These are phyloP conservation scores for Pseudomassariella vexata DNA, from an alignment of 2,329 filamentous ascomycete species.

Conservation along the genomic window DNA sequence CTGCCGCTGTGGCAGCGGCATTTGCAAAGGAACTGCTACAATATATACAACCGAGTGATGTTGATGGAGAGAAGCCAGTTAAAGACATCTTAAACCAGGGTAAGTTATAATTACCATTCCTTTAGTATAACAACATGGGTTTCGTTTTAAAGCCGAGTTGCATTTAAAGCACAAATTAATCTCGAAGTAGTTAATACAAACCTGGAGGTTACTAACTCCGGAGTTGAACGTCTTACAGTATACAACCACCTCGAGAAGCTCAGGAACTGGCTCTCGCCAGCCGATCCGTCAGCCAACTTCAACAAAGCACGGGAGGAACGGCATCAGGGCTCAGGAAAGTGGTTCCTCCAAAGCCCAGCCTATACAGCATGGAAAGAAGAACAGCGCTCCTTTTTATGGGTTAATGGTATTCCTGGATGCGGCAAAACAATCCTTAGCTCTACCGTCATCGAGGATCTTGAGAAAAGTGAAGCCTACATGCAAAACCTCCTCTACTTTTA, in stretches of 20 bases:
- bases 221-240: no score
- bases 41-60: not conserved
- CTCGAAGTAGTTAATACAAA: no score
- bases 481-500: constrained; percentile 24
- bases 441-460: constrained; percentile 34
- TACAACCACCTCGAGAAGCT: not conserved
- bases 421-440: constrained; percentile 42
- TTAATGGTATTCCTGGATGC: constrained; percentile 39
- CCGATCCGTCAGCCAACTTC: constrained; percentile 17
- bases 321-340: constrained; percentile 6
- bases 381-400: constrained; percentile 32
- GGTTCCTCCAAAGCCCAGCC: constrained; percentile 9
- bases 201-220: no score
- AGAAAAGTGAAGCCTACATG: not conserved
- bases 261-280: not conserved
- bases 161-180: no score
- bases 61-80: not conserved
- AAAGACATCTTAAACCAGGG: not conserved
- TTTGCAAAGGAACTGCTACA: constrained; percentile 13
- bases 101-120: no score
- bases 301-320: constrained; percentile 20
- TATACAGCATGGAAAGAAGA: constrained; percentile 9
- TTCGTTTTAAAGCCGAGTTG: no score
- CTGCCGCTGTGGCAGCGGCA: constrained; percentile 13
- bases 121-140: no score